A percentile compares a stretch with the other conserved stretches of the same genome.
These are phyloP conservation scores for Hysterium pulicare DNA, from an alignment of 2,329 filamentous ascomycete species.

Conservation along the genomic window DNA sequence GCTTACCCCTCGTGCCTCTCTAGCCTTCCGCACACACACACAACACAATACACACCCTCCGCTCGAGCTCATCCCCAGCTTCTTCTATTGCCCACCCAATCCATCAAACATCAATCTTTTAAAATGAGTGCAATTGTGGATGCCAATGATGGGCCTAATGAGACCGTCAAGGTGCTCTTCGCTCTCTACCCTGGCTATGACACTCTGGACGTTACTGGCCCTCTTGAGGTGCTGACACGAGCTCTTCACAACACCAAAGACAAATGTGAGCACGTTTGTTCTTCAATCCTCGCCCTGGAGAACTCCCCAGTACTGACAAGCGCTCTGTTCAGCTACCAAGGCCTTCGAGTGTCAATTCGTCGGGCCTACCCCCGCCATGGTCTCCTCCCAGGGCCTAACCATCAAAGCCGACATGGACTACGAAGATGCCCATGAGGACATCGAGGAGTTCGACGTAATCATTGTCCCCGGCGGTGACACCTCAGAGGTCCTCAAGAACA, in stretches of 20 bases:
- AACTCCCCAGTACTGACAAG: conserved; percentile 25
- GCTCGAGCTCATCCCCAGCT: neutral
- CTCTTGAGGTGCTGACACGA: conserved; percentile 55
- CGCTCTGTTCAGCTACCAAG: conserved; percentile 42
- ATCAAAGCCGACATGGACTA: conserved; percentile 73
- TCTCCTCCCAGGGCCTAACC: conserved; percentile 61
- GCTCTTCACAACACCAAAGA: conserved; percentile 55
- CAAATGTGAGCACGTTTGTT: conserved; percentile 43
- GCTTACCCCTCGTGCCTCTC: neutral
- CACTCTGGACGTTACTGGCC: conserved; percentile 56
- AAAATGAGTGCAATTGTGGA: conserved; percentile 41
- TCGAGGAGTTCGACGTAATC: conserved; percentile 75
- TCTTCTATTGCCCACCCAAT: neutral
- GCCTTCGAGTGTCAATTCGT: conserved; percentile 54
- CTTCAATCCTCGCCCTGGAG: neutral
- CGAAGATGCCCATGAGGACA: conserved; percentile 70
- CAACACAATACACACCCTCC: neutral
- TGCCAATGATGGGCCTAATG: conserved; percentile 42
- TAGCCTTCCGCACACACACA: neutral
- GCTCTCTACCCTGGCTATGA: conserved; percentile 56
- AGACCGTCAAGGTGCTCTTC: conserved; percentile 63
- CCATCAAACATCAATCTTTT: conserved; percentile 15
- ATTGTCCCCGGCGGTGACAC: conserved; percentile 71
- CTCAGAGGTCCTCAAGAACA: conserved; percentile 62
- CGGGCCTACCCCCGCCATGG: conserved; percentile 45